phyloP scores from a whole-genome alignment of 805 yeast species.

The Wickerhamiella sergipiensis region DNA sequence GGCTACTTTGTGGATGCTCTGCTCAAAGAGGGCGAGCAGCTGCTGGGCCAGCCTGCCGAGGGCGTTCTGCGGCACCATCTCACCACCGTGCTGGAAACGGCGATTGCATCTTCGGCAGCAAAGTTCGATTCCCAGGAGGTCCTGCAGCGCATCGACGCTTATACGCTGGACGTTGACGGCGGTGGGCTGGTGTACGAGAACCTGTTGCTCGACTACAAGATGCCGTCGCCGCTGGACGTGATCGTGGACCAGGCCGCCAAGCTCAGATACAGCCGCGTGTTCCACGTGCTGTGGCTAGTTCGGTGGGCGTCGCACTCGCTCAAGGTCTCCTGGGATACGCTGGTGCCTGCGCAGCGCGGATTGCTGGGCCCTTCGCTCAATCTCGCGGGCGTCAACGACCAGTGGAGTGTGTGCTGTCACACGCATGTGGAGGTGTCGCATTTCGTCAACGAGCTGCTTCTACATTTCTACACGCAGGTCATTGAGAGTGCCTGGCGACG shows the following conservation, averaged over 20 bases:
- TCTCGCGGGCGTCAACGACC: constrained; percentile 6
- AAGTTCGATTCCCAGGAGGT: constrained; percentile 27
- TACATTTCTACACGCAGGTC: constrained; percentile 25
- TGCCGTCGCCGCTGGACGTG: constrained; percentile 39
- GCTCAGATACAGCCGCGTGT: constrained; percentile 54
- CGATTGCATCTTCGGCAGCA: constrained; percentile 33
- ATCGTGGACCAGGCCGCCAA: constrained; percentile 36
- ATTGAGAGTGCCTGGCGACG: constrained; percentile 27
- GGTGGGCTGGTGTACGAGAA: neutral
- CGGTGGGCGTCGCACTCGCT: constrained; percentile 46
- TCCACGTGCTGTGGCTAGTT: constrained; percentile 74
- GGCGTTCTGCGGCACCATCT: constrained; percentile 51
- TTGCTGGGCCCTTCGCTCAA: constrained; percentile 6
- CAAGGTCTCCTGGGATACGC: constrained; percentile 33
- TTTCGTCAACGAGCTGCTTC: constrained; percentile 24
- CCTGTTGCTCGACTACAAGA: constrained; percentile 53
- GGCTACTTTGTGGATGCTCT: constrained; percentile 74
- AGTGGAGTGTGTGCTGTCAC: constrained; percentile 19
- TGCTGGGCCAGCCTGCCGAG: constrained; percentile 49
- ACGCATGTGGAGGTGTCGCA: constrained; percentile 23
- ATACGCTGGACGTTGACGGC: constrained; percentile 51
- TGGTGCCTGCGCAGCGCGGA: constrained; percentile 15
- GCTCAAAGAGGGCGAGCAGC: constrained; percentile 37
- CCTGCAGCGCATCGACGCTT: constrained; percentile 57
- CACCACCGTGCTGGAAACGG: constrained; percentile 48